A percentile compares a stretch with the other conserved stretches of the same genome.
Evolutionary conservation across 805 yeast genomes (phyloP).

Genomic region (Lipomyces sp.): DNA sequence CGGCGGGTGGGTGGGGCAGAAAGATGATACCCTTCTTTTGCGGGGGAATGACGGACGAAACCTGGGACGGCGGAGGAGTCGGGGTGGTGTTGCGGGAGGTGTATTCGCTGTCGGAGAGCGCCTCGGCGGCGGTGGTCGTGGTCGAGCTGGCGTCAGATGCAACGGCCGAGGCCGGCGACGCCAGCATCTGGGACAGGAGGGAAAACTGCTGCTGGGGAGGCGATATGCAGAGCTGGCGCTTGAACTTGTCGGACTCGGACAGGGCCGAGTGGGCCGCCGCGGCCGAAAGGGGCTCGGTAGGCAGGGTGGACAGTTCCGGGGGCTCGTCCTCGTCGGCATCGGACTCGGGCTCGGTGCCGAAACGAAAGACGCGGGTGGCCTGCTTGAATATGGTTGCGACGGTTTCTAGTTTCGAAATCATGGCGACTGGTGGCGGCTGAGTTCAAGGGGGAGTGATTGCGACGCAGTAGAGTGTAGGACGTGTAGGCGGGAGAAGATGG

Average conservation of each 20-base stretch:
- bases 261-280: neutral
- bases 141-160: constrained; percentile 14
- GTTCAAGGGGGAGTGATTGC: no score
- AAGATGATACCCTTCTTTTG: constrained; percentile 6
- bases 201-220: constrained; percentile 22
- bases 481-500: neutral
- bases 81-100: constrained; percentile 27
- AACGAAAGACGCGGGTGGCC: no score
- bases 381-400: no score
- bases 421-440: no score
- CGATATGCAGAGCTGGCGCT: constrained; percentile 11
- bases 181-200: constrained; percentile 23
- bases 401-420: no score
- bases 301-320: neutral
- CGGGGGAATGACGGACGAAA: no score
- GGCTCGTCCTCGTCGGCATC: neutral
- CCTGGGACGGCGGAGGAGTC: constrained; percentile 19
- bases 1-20: neutral
- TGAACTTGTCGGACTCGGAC: neutral
- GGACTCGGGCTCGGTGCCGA: neutral
- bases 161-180: constrained; percentile 12
- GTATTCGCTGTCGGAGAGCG: constrained; percentile 16
- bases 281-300: neutral
- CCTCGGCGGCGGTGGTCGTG: neutral
- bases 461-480: no score